These are phyloP conservation scores for Pseudoturritis turrita DNA, from an alignment of 345 rosid genomes.

Conservation along the genomic window DNA sequence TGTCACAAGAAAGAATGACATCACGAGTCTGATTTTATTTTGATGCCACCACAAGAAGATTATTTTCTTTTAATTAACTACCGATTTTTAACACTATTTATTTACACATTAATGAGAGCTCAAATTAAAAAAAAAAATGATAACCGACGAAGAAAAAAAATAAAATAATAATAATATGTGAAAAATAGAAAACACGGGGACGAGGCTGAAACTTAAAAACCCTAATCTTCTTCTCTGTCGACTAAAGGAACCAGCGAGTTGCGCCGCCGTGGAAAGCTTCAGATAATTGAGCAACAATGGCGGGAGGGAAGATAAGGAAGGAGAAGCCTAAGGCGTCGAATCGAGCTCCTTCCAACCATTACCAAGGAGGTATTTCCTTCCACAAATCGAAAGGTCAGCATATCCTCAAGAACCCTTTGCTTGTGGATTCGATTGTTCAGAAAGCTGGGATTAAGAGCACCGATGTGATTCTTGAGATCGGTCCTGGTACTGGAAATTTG, in stretches of 20 bases:
- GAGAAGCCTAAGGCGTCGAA: constrained; percentile 47
- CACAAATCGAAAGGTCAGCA: constrained; percentile 93
- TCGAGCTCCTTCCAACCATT: constrained; percentile 53
- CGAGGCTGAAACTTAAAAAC: not conserved
- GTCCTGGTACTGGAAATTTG: constrained; percentile 92
- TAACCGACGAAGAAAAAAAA: not conserved
- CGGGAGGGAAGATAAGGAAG: constrained; percentile 79
- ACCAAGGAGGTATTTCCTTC: constrained; percentile 85
- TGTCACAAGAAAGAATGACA: constrained; percentile 1
- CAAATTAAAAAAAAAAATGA: not conserved
- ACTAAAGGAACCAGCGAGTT: not conserved
- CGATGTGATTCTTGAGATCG: constrained; percentile 83
- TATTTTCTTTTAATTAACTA: too few species aligned
- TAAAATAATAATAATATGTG: not conserved
- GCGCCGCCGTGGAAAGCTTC: constrained; percentile 10
- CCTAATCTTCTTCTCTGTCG: not conserved
- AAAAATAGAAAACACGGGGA: not conserved
- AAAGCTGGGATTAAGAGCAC: constrained; percentile 80
- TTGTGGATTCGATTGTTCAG: constrained; percentile 79
- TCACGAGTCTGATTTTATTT: not conserved
- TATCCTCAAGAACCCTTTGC: constrained; percentile 78
- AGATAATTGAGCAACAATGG: constrained; percentile 37
- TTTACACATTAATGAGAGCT: too few species aligned
- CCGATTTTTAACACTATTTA: too few species aligned
- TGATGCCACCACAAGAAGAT: not conserved